Percentiles rank a stretch among this genome's conserved stretches.
Evolutionary conservation across 345 rosid species (phyloP).

Genomic region (Psidium friedrichsthalianum): DNA sequence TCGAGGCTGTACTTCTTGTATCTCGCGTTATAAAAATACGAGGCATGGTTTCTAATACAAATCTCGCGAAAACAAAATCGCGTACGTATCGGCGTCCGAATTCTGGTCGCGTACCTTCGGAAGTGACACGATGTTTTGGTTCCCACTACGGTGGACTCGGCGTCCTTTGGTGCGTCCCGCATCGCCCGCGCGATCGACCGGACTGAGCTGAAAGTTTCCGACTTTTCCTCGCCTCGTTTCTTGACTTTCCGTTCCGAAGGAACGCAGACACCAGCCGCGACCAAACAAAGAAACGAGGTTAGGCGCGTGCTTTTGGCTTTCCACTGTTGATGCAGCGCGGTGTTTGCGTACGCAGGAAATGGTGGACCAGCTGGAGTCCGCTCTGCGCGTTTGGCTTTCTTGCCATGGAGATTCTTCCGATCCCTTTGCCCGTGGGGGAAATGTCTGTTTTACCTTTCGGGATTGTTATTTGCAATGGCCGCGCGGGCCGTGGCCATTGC

Average conservation of each 20-base stretch:
- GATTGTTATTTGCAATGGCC: not conserved
- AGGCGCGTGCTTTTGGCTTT: not conserved
- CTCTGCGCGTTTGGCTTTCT: not conserved
- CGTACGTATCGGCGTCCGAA: not conserved
- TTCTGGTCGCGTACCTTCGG: not conserved
- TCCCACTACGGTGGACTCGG: no score
- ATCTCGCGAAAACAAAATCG: not conserved
- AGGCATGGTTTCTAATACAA: no score
- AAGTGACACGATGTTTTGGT: not conserved
- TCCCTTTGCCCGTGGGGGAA: not conserved
- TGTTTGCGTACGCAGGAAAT: not conserved
- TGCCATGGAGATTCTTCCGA: not conserved
- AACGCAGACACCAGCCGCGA: not conserved
- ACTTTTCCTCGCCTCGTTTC: not conserved
- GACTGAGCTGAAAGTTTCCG: no score
- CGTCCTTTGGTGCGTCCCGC: no score
- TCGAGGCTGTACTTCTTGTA: not conserved
- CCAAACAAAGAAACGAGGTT: not conserved
- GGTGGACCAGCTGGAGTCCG: not conserved
- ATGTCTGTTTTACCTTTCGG: not conserved
- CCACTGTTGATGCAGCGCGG: not conserved
- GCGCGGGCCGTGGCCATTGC: not conserved
- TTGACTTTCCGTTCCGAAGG: not conserved
- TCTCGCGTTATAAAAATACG: not conserved
- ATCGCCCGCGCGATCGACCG: no score